Evolutionary conservation across 495 filamentous ascomycete genomes (phyloP).

Genomic region (Penicillium desertorum): DNA sequence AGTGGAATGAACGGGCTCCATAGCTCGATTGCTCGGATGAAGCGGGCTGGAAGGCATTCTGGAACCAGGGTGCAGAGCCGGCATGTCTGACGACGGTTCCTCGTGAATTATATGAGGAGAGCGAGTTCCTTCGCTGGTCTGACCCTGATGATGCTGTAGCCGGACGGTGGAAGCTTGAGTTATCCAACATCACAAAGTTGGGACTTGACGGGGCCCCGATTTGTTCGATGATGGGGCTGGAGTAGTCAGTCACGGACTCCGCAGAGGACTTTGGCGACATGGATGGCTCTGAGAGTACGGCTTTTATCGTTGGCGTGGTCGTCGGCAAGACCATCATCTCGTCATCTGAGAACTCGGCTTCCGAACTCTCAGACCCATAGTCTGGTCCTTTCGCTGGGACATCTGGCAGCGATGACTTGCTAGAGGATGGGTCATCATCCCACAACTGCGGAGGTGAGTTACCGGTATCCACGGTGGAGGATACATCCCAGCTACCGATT

Average conservation of each 20-base stretch:
- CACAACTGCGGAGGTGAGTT: conserved; percentile 45
- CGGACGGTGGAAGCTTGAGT: conserved; percentile 43
- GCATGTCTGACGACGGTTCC: conserved; percentile 49
- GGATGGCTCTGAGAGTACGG: conserved; percentile 35
- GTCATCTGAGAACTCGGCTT: conserved; percentile 40
- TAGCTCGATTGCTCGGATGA: conserved; percentile 41
- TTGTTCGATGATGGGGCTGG: conserved; percentile 45
- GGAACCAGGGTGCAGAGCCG: conserved; percentile 40
- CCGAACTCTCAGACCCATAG: conserved; percentile 24
- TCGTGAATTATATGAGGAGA: conserved; percentile 50
- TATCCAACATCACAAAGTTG: conserved; percentile 45
- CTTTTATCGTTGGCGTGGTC: conserved; percentile 44
- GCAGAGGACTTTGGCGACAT: conserved; percentile 22
- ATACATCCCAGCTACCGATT: conserved; percentile 40
- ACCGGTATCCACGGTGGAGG: conserved; percentile 42
- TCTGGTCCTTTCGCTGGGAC: conserved; percentile 28
- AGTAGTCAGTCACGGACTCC: conserved; percentile 27
- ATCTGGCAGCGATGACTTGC: conserved; percentile 45
- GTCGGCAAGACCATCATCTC: conserved; percentile 38
- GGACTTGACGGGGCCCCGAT: conserved; percentile 48
- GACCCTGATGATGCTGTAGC: conserved; percentile 41
- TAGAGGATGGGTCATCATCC: conserved; percentile 47
- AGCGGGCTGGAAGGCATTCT: conserved; percentile 33
- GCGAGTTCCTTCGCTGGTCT: conserved; percentile 42
- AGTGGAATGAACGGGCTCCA: conserved; percentile 41